Conservation (phyloP, 106 monocot species). For the Narthecium ossifragum region DNA sequence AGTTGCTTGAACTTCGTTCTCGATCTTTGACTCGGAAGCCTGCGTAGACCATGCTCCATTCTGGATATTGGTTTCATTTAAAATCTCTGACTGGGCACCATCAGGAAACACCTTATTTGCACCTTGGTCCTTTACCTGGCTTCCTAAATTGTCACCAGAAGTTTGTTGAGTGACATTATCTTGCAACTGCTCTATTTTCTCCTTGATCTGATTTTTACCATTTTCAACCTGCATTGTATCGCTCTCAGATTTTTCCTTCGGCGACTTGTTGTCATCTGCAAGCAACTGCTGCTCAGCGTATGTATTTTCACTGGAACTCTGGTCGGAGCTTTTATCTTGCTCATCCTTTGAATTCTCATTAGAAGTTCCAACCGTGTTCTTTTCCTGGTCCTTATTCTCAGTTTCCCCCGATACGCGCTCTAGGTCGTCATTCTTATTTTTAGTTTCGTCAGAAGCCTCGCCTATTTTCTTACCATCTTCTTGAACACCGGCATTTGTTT, state of each 20-base stretch:
- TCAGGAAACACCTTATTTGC: slow-evolving; percentile 44
- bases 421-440: slow-evolving; percentile 3
- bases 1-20: slow-evolving; percentile 52
- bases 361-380: slow-evolving; percentile 4
- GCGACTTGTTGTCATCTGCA: slow-evolving; percentile 6
- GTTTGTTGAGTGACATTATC: slow-evolving; percentile 20
- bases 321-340: slow-evolving; percentile 5
- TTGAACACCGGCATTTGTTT: slow-evolving; percentile 3
- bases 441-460: slow-evolving; percentile 9
- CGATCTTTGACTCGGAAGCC: slow-evolving; percentile 64
- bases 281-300: slow-evolving; percentile 13
- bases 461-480: slow-evolving; percentile 2
- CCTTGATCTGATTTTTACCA: slow-evolving; percentile 18
- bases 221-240: slow-evolving; percentile 18
- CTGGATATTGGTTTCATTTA: slow-evolving; percentile 68
- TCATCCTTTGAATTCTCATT: slow-evolving; percentile 17
- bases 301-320: slow-evolving; percentile 5
- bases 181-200: slow-evolving; percentile 26
- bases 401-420: not conserved
- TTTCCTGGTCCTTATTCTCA: slow-evolving; percentile 2
- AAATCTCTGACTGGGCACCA: slow-evolving; percentile 65
- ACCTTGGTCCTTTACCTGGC: slow-evolving; percentile 23
- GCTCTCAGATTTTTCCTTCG: slow-evolving; percentile 17
- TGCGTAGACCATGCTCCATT: slow-evolving; percentile 78
- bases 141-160: slow-evolving; percentile 12